These are phyloP conservation scores for Arabidopsis hybrid DNA, from an alignment of 441 rosid species.

Conservation along the genomic window DNA sequence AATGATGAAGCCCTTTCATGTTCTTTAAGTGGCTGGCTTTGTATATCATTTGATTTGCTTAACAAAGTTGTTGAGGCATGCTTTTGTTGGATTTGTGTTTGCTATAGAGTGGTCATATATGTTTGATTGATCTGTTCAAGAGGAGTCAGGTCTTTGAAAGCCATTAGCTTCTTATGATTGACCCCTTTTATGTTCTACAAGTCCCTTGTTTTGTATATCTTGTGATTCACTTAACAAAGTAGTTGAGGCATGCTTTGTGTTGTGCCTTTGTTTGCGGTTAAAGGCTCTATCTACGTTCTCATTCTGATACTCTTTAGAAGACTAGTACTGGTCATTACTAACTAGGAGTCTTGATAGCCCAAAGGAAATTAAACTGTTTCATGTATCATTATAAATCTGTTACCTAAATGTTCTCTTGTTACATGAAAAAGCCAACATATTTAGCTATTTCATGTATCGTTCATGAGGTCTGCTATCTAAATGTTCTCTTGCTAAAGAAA, in stretches of 20 bases:
- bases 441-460: neutral
- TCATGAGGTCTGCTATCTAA: no score
- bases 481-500: no score
- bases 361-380: slow-evolving; percentile 9
- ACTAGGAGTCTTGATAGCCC: neutral
- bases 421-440: neutral
- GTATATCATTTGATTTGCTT: neutral
- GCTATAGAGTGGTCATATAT: neutral
- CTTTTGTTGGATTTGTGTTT: slow-evolving; percentile 11
- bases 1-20: neutral
- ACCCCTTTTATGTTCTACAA: neutral
- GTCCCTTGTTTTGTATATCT: slow-evolving; percentile 4
- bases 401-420: slow-evolving; percentile 14
- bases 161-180: slow-evolving; percentile 1
- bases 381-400: neutral
- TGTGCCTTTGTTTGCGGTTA: neutral
- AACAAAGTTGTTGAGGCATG: slow-evolving; percentile 17
- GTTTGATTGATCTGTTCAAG: slow-evolving; percentile 7
- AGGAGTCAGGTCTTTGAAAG: slow-evolving; percentile 3
- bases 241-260: slow-evolving; percentile 4
- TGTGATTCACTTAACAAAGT: slow-evolving; percentile 10
- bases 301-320: neutral
- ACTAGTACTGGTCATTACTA: neutral
- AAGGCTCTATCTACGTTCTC: neutral
- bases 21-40: neutral